phyloP scores from a whole-genome alignment of 441 rosid species.

The Eruca vesicaria region DNA sequence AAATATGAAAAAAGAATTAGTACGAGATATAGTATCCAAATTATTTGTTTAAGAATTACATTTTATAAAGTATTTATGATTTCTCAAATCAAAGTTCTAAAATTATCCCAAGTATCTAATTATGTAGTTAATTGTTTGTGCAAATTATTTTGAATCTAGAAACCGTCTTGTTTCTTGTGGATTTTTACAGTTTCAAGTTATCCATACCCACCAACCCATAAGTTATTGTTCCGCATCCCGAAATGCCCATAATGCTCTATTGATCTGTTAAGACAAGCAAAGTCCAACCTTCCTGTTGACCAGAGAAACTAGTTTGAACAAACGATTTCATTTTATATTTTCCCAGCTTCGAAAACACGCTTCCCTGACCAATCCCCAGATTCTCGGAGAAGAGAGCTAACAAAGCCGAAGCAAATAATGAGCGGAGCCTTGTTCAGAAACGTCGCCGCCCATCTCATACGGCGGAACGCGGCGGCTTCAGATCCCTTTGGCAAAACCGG shows the following conservation, averaged over 20 bases:
- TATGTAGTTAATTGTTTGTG: too few relatives aligned
- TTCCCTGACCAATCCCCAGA: not conserved
- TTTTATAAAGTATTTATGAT: too few relatives aligned
- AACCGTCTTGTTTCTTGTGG: not conserved
- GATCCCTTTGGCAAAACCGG: constrained; percentile 4
- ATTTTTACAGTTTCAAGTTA: not conserved
- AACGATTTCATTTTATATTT: too few relatives aligned
- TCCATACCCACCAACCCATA: too few relatives aligned
- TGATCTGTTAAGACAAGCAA: not conserved
- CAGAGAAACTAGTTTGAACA: not conserved
- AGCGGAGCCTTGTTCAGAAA: constrained; percentile 39
- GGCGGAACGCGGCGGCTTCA: not conserved
- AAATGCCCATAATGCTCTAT: not conserved
- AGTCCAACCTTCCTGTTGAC: too few relatives aligned
- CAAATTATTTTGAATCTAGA: too few relatives aligned
- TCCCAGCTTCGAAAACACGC: not conserved
- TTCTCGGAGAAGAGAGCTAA: not conserved
- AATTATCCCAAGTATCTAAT: too few relatives aligned
- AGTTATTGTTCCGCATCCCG: not conserved
- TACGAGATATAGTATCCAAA: too few relatives aligned
- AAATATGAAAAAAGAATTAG: too few relatives aligned
- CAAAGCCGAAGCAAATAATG: constrained; percentile 31
- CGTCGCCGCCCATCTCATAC: not conserved
- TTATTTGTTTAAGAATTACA: too few relatives aligned
- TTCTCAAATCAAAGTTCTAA: too few relatives aligned